Evolutionary conservation across 352 stramenopile genomes (phyloP).

Genomic region (Thraustochytrium sp.): DNA sequence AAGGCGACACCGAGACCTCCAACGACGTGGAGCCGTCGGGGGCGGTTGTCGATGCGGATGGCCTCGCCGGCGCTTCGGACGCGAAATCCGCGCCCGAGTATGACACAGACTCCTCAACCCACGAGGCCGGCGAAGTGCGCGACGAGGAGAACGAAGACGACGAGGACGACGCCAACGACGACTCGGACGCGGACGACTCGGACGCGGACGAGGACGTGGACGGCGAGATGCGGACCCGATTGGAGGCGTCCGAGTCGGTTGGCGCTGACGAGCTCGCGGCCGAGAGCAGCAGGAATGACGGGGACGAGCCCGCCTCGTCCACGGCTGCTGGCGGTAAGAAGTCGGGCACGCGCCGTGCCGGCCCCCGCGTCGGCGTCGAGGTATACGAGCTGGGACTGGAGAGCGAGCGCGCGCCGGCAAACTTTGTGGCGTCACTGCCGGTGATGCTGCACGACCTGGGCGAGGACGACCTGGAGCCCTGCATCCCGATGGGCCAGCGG

Average conservation of each 20-base stretch:
- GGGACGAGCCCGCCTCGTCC: no score
- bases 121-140: no score
- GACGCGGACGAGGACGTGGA: not conserved
- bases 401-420: not conserved
- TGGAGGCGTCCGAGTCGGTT: not conserved
- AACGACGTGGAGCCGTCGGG: no score
- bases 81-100: no score
- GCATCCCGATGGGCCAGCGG: not conserved
- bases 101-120: no score
- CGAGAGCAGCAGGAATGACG: not conserved
- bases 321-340: no score
- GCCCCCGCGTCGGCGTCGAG: not conserved
- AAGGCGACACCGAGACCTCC: no score
- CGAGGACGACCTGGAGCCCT: slow-evolving; percentile 3
- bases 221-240: not conserved
- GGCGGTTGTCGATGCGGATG: no score
- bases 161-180: slow-evolving; percentile 8
- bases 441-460: not conserved
- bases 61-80: no score
- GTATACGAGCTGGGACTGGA: not conserved
- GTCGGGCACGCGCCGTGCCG: no score
- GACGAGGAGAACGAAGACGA: slow-evolving; percentile 4
- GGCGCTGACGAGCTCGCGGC: not conserved
- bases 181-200: slow-evolving; percentile 30
- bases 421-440: slow-evolving; percentile 10